phyloP scores from a whole-genome alignment of 2,329 filamentous ascomycete genomes.

The Penicillium sp. region DNA sequence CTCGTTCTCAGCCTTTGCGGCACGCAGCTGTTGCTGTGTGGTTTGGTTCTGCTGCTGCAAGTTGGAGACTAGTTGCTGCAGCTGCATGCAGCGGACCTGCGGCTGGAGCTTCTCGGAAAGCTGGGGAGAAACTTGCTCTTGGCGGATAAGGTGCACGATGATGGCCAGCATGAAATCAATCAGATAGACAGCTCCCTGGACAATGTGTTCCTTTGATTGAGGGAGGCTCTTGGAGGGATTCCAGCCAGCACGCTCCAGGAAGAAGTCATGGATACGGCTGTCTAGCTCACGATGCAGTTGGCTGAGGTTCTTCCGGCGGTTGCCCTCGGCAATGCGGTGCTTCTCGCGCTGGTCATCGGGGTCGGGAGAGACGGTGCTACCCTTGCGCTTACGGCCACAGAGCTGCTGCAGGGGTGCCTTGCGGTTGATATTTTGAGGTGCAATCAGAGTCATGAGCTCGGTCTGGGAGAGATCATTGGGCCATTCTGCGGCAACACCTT shows the following conservation, averaged over 20 bases:
- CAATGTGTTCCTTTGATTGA: conserved; percentile 48
- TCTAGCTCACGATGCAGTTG: conserved; percentile 44
- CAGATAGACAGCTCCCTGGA: conserved; percentile 43
- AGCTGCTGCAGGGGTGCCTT: conserved; percentile 45
- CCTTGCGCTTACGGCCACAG: conserved; percentile 46
- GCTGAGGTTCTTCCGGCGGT: conserved; percentile 46
- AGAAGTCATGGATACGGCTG: conserved; percentile 43
- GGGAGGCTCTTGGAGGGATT: conserved; percentile 44
- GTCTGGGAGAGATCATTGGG: conserved; percentile 37
- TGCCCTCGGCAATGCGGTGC: conserved; percentile 46
- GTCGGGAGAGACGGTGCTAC: conserved; percentile 35
- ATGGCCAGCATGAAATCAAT: conserved; percentile 45
- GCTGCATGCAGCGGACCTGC: conserved; percentile 44
- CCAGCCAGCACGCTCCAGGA: conserved; percentile 45
- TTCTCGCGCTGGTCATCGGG: conserved; percentile 45
- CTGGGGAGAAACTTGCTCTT: conserved; percentile 41
- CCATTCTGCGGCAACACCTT: conserved; percentile 34
- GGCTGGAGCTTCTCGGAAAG: conserved; percentile 44
- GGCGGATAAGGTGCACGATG: conserved; percentile 40
- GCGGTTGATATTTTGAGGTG: conserved; percentile 42
- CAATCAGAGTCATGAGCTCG: conserved; percentile 41
- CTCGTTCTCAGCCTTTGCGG: conserved; percentile 41
- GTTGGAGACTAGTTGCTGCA: conserved; percentile 38
- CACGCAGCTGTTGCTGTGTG: conserved; percentile 38
- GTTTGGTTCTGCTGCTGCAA: conserved; percentile 44